phyloP scores from a whole-genome alignment of 768 basidiomycete species.

The Neoboletus brunneissimus region DNA sequence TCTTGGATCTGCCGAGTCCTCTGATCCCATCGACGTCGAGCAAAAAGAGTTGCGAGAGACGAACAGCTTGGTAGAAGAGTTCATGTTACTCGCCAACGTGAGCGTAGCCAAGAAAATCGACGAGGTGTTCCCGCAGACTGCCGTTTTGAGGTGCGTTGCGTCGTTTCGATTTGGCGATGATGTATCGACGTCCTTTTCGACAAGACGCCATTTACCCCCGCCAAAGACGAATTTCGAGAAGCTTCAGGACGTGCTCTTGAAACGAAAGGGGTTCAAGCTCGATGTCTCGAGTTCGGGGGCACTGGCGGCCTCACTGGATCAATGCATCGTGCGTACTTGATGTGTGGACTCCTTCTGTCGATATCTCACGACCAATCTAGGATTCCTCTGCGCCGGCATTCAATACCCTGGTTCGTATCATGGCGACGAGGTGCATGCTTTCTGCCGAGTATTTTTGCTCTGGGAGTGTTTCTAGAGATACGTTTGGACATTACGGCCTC shows the following conservation, averaged over 20 bases:
- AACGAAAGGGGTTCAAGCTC: constrained; percentile 76
- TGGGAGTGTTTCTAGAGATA: constrained; percentile 87
- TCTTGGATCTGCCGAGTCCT: constrained; percentile 87
- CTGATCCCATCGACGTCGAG: constrained; percentile 96
- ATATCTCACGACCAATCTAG: constrained; percentile 37
- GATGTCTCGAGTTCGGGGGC: constrained; percentile 92
- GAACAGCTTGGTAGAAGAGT: constrained; percentile 96
- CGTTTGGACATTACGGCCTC: constrained; percentile 97
- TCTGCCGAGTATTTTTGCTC: constrained; percentile 98
- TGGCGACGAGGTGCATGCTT: constrained; percentile 98
- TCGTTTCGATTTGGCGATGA: background rate
- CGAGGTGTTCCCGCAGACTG: constrained; percentile 93
- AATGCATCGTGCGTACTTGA: constrained; percentile 65
- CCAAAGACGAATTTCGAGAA: constrained; percentile 95
- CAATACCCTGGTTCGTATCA: constrained; percentile 96
- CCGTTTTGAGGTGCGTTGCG: constrained; percentile 69
- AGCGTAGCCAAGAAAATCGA: constrained; percentile 90
- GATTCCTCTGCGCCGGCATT: constrained; percentile 84
- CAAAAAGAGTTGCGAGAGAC: constrained; percentile 92
- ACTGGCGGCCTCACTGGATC: constrained; percentile 83
- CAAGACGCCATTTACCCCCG: constrained; percentile 85
- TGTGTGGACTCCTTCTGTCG: background rate
- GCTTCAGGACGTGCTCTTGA: constrained; percentile 85
- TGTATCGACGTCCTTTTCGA: background rate
- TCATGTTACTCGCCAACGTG: constrained; percentile 98